These are phyloP conservation scores for Funneliformis caledonium DNA, from an alignment of 371 early-diverging fungal species.

Conservation along the genomic window DNA sequence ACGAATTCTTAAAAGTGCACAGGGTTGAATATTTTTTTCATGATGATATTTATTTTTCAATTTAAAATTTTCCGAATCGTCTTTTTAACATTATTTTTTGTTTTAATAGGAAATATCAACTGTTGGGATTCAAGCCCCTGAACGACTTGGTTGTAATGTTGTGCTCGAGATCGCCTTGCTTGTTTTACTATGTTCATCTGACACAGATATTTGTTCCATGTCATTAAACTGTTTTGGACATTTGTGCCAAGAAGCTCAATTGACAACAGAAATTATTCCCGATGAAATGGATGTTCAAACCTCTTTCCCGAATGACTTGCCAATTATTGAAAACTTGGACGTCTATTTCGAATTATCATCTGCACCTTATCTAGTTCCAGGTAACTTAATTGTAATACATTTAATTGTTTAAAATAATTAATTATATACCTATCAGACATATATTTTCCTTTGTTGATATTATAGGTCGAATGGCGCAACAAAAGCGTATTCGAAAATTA, in stretches of 20 bases:
- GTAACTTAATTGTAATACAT: constrained; percentile 40
- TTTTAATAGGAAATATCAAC: constrained; percentile 51
- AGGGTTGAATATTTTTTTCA: constrained; percentile 45
- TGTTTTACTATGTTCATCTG: constrained; percentile 76
- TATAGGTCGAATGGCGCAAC: constrained; percentile 70
- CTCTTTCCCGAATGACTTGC: constrained; percentile 60
- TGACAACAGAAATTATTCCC: constrained; percentile 53
- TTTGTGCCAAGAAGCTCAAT: constrained; percentile 64
- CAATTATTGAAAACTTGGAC: constrained; percentile 71
- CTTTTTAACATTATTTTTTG: too few species aligned
- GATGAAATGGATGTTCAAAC: constrained; percentile 49
- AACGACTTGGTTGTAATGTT: constrained; percentile 72
- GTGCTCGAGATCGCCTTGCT: constrained; percentile 80
- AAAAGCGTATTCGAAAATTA: constrained; percentile 76
- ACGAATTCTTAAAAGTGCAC: constrained; percentile 63
- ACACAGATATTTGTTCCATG: constrained; percentile 71
- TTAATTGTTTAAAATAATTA: background rate
- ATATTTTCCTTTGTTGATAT: background rate
- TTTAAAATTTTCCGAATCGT: background rate
- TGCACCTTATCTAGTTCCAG: constrained; percentile 65
- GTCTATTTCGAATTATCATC: constrained; percentile 75
- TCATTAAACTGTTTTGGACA: constrained; percentile 68
- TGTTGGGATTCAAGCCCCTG: constrained; percentile 62
- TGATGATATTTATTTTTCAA: background rate
- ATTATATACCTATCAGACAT: background rate